Conservation (phyloP, 164 flowering plant genomes). For the Aristolochia fimbriata region DNA sequence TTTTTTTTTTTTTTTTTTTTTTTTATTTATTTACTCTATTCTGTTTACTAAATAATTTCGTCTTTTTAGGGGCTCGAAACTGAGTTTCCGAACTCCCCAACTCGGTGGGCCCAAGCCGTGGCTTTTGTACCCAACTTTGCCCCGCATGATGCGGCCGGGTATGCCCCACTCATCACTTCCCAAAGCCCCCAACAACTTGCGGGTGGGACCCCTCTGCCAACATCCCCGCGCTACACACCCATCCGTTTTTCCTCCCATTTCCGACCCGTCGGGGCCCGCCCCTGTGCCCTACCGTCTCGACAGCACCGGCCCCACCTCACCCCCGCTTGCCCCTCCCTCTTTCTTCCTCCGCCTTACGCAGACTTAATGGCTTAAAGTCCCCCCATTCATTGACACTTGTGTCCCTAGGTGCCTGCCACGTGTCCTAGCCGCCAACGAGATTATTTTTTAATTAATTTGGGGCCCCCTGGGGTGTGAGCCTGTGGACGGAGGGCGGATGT, state of each 20-base stretch:
- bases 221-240: constrained; percentile 19
- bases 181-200: constrained; percentile 26
- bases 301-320: constrained; percentile 1
- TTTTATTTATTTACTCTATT: too few species aligned
- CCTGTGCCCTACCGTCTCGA: constrained; percentile 2
- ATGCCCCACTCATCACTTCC: constrained; percentile 5
- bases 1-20: too few species aligned
- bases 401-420: background rate
- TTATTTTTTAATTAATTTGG: too few species aligned
- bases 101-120: constrained; percentile 16
- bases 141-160: background rate
- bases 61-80: background rate
- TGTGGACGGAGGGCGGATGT: background rate
- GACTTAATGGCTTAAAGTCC: background rate
- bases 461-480: background rate
- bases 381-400: background rate
- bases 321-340: constrained; percentile 28
- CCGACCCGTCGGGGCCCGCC: too few species aligned
- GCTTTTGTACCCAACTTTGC: constrained; percentile 10
- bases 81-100: background rate
- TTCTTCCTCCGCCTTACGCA: background rate
- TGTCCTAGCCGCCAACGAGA: too few species aligned
- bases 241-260: constrained; percentile 27
- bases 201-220: constrained; percentile 15
- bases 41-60: too few species aligned